phyloP scores from a whole-genome alignment of 2,329 filamentous ascomycete species.

The Cordyceps tenuipes region DNA sequence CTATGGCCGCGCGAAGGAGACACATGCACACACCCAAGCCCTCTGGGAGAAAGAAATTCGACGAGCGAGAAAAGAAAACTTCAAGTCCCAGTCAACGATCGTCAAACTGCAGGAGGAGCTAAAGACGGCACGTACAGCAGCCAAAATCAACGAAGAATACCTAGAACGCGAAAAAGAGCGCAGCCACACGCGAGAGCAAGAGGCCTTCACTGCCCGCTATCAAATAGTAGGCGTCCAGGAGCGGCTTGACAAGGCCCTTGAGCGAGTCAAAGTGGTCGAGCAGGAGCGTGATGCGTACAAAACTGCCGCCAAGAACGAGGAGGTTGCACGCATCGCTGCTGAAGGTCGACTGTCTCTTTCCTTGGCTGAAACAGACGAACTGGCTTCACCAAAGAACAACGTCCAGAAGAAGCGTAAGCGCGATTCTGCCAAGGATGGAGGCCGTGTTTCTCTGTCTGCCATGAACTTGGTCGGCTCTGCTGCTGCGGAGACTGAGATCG shows the following conservation, averaged over 20 bases:
- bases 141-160: conserved; percentile 48
- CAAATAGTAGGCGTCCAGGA: conserved; percentile 57
- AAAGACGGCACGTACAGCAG: conserved; percentile 49
- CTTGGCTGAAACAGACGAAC: conserved; percentile 43
- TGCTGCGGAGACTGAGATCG: conserved; percentile 49
- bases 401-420: conserved; percentile 18
- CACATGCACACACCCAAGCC: conserved; percentile 55
- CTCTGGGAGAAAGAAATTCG: conserved; percentile 70
- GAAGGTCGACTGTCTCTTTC: conserved; percentile 63
- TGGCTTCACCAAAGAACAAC: conserved; percentile 54
- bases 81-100: conserved; percentile 62
- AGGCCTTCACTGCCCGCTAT: conserved; percentile 60
- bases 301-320: conserved; percentile 63
- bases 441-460: conserved; percentile 38
- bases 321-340: conserved; percentile 62
- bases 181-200: conserved; percentile 54
- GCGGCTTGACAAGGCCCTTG: conserved; percentile 55
- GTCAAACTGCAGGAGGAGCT: conserved; percentile 69
- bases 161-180: conserved; percentile 57
- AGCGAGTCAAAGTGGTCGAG: conserved; percentile 57
- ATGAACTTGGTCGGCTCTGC: conserved; percentile 47
- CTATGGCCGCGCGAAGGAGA: conserved; percentile 61
- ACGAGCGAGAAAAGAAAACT: conserved; percentile 61
- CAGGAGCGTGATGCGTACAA: conserved; percentile 69
- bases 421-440: conserved; percentile 28